These are phyloP conservation scores for Botryotinia convoluta DNA, from an alignment of 2,329 filamentous ascomycete genomes.

Conservation along the genomic window DNA sequence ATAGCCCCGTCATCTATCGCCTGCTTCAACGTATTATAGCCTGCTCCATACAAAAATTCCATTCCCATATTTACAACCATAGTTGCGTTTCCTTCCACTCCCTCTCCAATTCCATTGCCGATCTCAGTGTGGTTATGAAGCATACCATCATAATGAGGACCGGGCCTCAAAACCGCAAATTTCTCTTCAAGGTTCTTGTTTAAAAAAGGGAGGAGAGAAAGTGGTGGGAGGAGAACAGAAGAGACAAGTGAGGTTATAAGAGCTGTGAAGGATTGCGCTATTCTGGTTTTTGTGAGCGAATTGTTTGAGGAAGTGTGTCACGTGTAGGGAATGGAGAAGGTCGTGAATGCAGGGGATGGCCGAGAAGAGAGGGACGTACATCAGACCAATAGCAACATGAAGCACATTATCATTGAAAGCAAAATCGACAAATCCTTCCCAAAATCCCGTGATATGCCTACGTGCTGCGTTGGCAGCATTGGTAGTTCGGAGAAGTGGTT, in stretches of 20 bases:
- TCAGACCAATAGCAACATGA: slow-evolving; percentile 72
- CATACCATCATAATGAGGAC: slow-evolving; percentile 47
- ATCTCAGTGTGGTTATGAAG: slow-evolving; percentile 13
- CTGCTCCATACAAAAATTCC: slow-evolving; percentile 32
- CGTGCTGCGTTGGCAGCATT: slow-evolving; percentile 27
- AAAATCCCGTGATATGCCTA: slow-evolving; percentile 45
- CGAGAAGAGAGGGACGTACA: slow-evolving; percentile 45
- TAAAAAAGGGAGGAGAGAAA: slow-evolving; percentile 67
- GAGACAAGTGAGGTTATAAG: slow-evolving; percentile 70
- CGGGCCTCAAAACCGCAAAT: slow-evolving; percentile 62
- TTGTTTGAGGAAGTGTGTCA: background rate
- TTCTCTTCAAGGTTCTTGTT: slow-evolving; percentile 72
- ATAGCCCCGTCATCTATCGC: slow-evolving; percentile 70
- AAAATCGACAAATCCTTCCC: slow-evolving; percentile 68
- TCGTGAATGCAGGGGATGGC: background rate
- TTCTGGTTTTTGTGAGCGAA: slow-evolving; percentile 42
- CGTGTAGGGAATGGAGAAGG: background rate
- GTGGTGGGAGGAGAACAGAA: slow-evolving; percentile 66
- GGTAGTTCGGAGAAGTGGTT: slow-evolving; percentile 31
- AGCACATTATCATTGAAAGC: slow-evolving; percentile 72
- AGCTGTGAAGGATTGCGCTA: slow-evolving; percentile 68
- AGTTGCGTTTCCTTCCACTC: background rate
- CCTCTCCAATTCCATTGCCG: background rate
- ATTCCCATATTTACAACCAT: background rate
- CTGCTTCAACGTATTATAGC: slow-evolving; percentile 69